Evolutionary conservation across 2,329 filamentous ascomycete species (phyloP), one percentile per base, ranked within the genome.

Genomic region (Dryadomyces quercus-mongolicae): DNA sequence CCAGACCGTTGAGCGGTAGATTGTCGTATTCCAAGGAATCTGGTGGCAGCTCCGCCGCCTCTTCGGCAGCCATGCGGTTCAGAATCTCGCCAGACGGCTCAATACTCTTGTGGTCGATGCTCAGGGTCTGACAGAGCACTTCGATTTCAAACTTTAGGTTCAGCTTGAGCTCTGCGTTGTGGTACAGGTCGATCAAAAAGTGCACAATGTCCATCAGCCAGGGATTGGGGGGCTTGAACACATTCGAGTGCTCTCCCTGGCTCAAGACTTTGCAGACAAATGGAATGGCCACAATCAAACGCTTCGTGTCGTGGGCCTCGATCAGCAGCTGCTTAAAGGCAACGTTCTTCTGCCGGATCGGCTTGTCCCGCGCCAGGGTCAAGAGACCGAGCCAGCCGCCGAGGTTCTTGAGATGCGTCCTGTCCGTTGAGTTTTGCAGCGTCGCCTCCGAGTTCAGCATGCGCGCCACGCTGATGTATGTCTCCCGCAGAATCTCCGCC

Each of bases 81-180:
- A 91, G 79, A 54, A 98, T 93, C 64, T 91, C 85, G 21, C 86
- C 84, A 0, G 91, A 88, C 0, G 92, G 88, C 62, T 94, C 86
- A 58, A 97, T 90, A 56, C 80, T 85, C 70, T 94, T 95, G 69
- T 95, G 86, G 58, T 97, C 90, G n/a, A 97, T 75, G 54, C 85
- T 85, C 16, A 98, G 74, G 13, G 91, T 91, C 66, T 94, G 94
- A 74, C 91, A 98, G 22, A 98, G 77, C 25, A 98, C 91, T 68
- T 98, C 93, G 55, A 98, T 97, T 68, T 98, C 93, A 62, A 98
- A 98, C 63, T 97, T 98, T 52, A 95, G 83, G 61, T 97, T 97
- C 42, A 98, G 79, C 67, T 97, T 97, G 54, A 98, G 74, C 62
- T 96, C 92, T 15, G 88, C 89, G 63, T 87, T 86, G 64, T 95